These are phyloP conservation scores for Fereydounia khargensis DNA, from an alignment of 1,284 basidiomycete species.

Conservation along the genomic window DNA sequence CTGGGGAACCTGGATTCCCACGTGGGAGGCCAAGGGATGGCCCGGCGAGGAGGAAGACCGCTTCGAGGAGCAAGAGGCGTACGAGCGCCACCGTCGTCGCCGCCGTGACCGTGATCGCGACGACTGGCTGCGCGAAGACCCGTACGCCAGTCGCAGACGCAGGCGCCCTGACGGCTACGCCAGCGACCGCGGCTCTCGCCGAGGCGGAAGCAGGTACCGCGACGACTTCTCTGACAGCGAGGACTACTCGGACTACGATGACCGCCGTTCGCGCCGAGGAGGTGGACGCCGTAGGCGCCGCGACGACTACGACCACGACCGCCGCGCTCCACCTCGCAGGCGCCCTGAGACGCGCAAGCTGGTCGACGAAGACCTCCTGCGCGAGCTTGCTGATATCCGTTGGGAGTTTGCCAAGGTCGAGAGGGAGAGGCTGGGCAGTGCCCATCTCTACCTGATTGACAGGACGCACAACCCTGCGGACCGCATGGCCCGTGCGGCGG, in stretches of 20 bases:
- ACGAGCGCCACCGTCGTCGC: slow-evolving; percentile 11
- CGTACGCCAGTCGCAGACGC: background rate
- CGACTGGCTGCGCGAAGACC: slow-evolving; percentile 7
- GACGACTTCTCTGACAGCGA: slow-evolving; percentile 12
- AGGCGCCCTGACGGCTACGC: background rate
- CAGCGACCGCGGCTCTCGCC: background rate
- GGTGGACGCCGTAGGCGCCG: background rate
- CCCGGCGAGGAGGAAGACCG: slow-evolving; percentile 36
- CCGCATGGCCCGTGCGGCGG: slow-evolving; percentile 31
- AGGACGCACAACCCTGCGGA: slow-evolving; percentile 42
- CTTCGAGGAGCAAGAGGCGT: slow-evolving; percentile 13
- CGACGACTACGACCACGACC: slow-evolving; percentile 2
- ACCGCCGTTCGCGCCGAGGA: slow-evolving; percentile 8
- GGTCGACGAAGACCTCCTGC: slow-evolving; percentile 46
- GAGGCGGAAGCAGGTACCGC: background rate
- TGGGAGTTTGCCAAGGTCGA: slow-evolving; percentile 32
- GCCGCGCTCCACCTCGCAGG: slow-evolving; percentile 3
- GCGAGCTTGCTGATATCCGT: slow-evolving; percentile 44
- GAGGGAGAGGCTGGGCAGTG: slow-evolving; percentile 21
- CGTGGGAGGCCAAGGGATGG: slow-evolving; percentile 47
- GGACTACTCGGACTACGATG: slow-evolving; percentile 27
- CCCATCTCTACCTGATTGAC: slow-evolving; percentile 49
- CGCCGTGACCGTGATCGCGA: slow-evolving; percentile 2
- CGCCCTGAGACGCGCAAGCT: slow-evolving; percentile 21
- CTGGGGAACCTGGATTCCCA: slow-evolving; percentile 49